These are phyloP conservation scores for Arthromyces matolae DNA, from an alignment of 768 basidiomycete genomes.

Conservation along the genomic window DNA sequence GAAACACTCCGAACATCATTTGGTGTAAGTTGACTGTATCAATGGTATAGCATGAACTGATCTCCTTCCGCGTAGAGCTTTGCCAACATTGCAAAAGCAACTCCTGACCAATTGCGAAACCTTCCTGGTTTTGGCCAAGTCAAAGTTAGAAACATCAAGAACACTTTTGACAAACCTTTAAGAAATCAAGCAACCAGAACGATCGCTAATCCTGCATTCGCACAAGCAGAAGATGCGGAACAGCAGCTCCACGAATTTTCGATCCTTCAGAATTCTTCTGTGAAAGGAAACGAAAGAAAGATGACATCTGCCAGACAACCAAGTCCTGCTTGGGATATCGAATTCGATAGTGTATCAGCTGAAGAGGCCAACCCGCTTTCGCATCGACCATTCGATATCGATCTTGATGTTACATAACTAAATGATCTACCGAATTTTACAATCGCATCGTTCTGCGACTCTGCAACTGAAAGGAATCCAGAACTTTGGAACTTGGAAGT, in stretches of 20 bases:
- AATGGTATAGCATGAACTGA: background rate
- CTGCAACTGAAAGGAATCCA: too few relatives aligned
- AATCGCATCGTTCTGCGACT: too few relatives aligned
- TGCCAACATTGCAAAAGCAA: conserved; percentile 70
- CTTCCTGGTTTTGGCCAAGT: conserved; percentile 93
- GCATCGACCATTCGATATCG: conserved; percentile 39
- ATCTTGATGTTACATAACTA: too few relatives aligned
- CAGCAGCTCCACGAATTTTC: background rate
- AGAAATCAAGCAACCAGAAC: conserved; percentile 58
- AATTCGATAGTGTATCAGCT: conserved; percentile 32
- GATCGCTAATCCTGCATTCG: conserved; percentile 27
- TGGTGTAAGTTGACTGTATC: conserved; percentile 57
- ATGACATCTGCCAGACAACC: conserved; percentile 30
- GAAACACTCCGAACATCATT: conserved; percentile 89
- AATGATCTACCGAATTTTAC: too few relatives aligned
- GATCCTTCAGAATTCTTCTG: background rate
- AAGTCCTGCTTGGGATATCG: conserved; percentile 75
- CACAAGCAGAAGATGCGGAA: conserved; percentile 23
- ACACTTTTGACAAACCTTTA: conserved; percentile 89
- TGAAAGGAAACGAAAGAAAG: conserved; percentile 23
- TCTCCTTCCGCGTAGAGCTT: conserved; percentile 59
- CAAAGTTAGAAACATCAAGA: conserved; percentile 87
- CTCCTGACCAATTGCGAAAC: conserved; percentile 68
- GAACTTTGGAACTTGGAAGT: too few relatives aligned
- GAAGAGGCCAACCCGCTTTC: conserved; percentile 14